Percentiles rank a stretch among this genome's conserved stretches.
These are phyloP conservation scores for Tylopilus intermedius DNA, from an alignment of 768 basidiomycete genomes.

Conservation along the genomic window DNA sequence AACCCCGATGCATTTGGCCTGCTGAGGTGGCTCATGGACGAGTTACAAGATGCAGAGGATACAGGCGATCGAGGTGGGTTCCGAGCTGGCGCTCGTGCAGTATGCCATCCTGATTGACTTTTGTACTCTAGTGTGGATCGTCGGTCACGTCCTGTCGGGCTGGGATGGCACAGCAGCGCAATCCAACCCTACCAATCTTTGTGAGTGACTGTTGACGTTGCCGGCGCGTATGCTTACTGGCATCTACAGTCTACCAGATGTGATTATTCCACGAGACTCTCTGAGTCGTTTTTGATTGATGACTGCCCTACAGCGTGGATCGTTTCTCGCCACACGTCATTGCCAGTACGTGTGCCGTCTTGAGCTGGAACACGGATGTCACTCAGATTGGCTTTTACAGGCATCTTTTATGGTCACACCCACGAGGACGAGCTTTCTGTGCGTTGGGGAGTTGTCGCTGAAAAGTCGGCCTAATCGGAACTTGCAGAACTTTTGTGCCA, in stretches of 20 bases:
- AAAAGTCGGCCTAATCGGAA: no score
- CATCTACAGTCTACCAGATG: slow-evolving; percentile 43
- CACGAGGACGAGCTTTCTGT: slow-evolving; percentile 67
- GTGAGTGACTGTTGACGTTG: slow-evolving; percentile 24
- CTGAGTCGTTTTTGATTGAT: no score
- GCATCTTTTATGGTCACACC: slow-evolving; percentile 41
- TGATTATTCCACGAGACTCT: slow-evolving; percentile 13
- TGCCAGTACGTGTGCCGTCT: slow-evolving; percentile 29
- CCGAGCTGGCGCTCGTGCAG: no score
- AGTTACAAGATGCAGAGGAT: no score
- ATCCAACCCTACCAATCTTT: slow-evolving; percentile 40
- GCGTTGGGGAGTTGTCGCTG: no score
- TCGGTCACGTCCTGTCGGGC: no score
- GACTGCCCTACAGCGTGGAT: slow-evolving; percentile 32
- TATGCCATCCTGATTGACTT: no score
- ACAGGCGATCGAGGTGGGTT: no score
- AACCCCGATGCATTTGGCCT: no score
- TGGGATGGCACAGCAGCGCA: slow-evolving; percentile 9
- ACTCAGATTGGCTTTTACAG: slow-evolving; percentile 46
- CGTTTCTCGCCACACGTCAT: slow-evolving; percentile 47
- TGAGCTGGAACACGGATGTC: background rate
- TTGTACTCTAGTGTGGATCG: no score
- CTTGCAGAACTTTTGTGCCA: slow-evolving; percentile 59
- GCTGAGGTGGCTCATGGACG: no score
- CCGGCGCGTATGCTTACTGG: background rate